Base-by-base conservation (phyloP, 2,329 filamentous ascomycete genomes). In the Epicoccum nigrum region DNA sequence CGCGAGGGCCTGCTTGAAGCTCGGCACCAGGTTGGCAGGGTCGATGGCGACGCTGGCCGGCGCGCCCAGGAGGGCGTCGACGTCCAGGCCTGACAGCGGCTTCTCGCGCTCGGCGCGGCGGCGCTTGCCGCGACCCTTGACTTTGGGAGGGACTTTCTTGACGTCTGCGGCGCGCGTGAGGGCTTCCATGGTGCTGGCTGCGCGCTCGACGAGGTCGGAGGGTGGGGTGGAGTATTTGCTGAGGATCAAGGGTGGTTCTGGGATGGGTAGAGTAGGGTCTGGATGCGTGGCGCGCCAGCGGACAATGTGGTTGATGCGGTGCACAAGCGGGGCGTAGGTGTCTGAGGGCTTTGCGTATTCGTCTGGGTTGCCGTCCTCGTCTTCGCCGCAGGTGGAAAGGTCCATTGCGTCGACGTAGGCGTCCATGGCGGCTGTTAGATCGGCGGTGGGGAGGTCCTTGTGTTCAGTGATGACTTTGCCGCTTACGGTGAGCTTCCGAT, bases 381-480 rank as follows among this genome's bases (percentile, higher is more conserved):
- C 88, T 37, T 79, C 82, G 8, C 81, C 87, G 64, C 87, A 85
- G 0, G 73, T 80, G 1, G 87, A 88, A 2, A 99, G 77, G 64
- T 97, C 92, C 93, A 99, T 96, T 7, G 84, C 85, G 69, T 97
- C 91, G 7, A 99, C 91, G 62, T 93, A 97, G 57, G 90, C 85
- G 69, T 86, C 88, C 92, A 99, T 97, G 1, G 91, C 88, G 40
- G 87, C 77, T 45, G 84, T 81, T 19, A 99, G 80, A 25, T 89
- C 84, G 2, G 89, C 81, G 8, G 79, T 86, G 0, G 94, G 94
- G 2, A 99, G 79, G 53, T 95, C 86, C 28, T 90, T 87, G 65
- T 99, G 92, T 62, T 93, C 86, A 9, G 84, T 89, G 40, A 97
- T 77, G 7, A 83, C 82, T 58, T 90, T 89, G 1, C 93, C 93